A percentile compares a stretch with the other conserved stretches of the same genome.
Conservation (phyloP, 2,329 filamentous ascomycete genomes). For the Aspergillus sergii region DNA sequence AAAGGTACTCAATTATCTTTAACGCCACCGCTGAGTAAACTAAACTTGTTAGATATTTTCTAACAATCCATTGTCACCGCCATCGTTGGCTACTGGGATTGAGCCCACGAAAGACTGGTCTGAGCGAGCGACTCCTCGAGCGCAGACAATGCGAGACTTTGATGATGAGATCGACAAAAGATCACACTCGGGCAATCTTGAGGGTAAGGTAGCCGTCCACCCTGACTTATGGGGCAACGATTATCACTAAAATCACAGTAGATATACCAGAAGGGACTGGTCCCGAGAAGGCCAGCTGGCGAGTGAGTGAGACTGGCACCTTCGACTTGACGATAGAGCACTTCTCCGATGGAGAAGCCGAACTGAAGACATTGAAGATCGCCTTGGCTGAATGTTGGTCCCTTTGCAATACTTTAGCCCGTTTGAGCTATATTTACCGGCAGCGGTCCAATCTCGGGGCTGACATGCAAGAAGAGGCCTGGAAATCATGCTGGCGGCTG, state of each 20-base stretch:
- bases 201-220: constrained; percentile 59
- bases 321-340: constrained; percentile 36
- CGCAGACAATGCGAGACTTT: constrained; percentile 79
- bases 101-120: constrained; percentile 66
- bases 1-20: constrained; percentile 18
- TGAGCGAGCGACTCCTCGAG: constrained; percentile 75
- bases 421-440: constrained; percentile 79
- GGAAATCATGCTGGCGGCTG: constrained; percentile 91
- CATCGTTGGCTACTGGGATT: constrained; percentile 75
- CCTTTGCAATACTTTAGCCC: constrained; percentile 86
- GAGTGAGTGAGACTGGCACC: constrained; percentile 26
- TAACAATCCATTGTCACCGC: constrained; percentile 60
- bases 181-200: constrained; percentile 70
- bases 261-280: constrained; percentile 38
- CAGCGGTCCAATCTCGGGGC: constrained; percentile 71
- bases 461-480: constrained; percentile 81
- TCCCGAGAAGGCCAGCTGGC: constrained; percentile 13
- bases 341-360: constrained; percentile 56
- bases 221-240: background rate
- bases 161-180: constrained; percentile 58
- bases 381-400: constrained; percentile 91
- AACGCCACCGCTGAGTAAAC: background rate
- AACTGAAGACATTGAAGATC: constrained; percentile 67
- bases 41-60: constrained; percentile 26
- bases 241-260: constrained; percentile 14